Evolutionary conservation across 331 rosid species (phyloP).

Genomic region (Spiraea crenata): DNA sequence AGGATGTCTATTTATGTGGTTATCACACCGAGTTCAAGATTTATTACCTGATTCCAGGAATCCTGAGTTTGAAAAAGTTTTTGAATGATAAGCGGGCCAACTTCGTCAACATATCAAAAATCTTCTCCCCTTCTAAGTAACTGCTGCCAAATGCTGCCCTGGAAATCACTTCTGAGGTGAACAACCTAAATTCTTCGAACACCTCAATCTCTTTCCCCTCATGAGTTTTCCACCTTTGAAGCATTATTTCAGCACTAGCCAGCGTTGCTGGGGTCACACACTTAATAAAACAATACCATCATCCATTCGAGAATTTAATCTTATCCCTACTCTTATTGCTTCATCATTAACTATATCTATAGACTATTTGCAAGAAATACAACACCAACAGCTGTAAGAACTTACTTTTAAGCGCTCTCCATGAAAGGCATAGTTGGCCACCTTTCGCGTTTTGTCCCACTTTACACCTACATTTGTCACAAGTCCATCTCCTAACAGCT

Average conservation of each 20-base stretch:
- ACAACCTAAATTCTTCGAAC: conserved; percentile 1
- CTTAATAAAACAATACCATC: not conserved
- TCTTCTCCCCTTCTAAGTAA: not conserved
- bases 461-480: conserved; percentile 17
- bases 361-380: not conserved
- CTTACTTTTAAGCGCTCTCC: conserved; percentile 32
- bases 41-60: not conserved
- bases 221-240: conserved; percentile 1
- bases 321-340: no score
- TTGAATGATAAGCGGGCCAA: not conserved
- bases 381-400: not conserved
- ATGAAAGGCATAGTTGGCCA: conserved; percentile 32
- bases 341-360: no score
- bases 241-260: conserved; percentile 5
- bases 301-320: not conserved
- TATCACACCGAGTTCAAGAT: no score
- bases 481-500: conserved; percentile 28
- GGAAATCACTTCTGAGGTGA: conserved; percentile 9
- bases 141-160: conserved; percentile 11
- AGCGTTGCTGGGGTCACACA: conserved; percentile 11
- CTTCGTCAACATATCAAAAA: not conserved
- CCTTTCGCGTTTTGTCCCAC: conserved; percentile 26
- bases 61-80: not conserved
- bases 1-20: no score
- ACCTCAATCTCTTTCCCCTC: conserved; percentile 10